phyloP scores from a whole-genome alignment of 331 rosid species.

The Rosa hybrid region DNA sequence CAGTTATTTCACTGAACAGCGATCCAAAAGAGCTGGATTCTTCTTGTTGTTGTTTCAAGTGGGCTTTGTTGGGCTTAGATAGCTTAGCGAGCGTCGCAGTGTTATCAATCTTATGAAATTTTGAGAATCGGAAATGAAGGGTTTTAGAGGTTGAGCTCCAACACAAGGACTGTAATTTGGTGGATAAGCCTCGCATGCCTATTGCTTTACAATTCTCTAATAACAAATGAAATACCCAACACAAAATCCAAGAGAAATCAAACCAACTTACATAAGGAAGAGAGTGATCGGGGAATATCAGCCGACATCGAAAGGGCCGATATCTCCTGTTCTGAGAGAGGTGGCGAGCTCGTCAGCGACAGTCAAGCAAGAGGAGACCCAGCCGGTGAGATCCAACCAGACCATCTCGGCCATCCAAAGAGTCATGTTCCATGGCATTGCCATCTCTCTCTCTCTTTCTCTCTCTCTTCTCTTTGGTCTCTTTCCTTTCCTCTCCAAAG shows the following conservation, averaged over 20 bases:
- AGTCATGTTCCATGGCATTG: slow-evolving; percentile 48
- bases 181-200: slow-evolving; percentile 47
- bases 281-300: slow-evolving; percentile 6
- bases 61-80: slow-evolving; percentile 31
- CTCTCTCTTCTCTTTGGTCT: neutral
- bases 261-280: neutral
- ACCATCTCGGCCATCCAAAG: slow-evolving; percentile 61
- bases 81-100: slow-evolving; percentile 37
- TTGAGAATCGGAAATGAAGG: slow-evolving; percentile 26
- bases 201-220: neutral
- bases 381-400: slow-evolving; percentile 57
- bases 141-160: slow-evolving; percentile 23
- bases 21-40: slow-evolving; percentile 35
- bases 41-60: slow-evolving; percentile 21
- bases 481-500: neutral
- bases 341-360: slow-evolving; percentile 72
- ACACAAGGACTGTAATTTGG: slow-evolving; percentile 30
- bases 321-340: slow-evolving; percentile 69
- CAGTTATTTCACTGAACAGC: slow-evolving; percentile 66
- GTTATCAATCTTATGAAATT: slow-evolving; percentile 27
- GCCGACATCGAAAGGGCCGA: slow-evolving; percentile 44
- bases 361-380: slow-evolving; percentile 64
- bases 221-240: neutral
- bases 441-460: slow-evolving; percentile 29
- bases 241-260: neutral